phyloP scores from a whole-genome alignment of 306 rosid genomes.

The Rosa chinensis region DNA sequence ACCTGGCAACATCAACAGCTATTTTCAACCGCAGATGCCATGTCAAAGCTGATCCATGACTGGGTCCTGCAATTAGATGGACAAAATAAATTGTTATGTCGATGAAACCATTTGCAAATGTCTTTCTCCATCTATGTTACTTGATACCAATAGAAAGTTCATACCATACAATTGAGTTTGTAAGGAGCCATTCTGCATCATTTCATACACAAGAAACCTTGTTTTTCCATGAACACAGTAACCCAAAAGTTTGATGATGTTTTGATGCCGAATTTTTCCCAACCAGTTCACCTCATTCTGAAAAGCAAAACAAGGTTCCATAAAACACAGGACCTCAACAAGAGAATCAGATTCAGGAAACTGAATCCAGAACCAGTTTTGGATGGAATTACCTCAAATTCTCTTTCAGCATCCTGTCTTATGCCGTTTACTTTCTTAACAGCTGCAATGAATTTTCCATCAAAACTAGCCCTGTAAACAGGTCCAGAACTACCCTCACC shows the following conservation, averaged over 20 bases:
- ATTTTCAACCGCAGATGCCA: slow-evolving; percentile 83
- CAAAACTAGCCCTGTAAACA: slow-evolving; percentile 65
- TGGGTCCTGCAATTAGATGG: slow-evolving; percentile 53
- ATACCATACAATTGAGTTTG: slow-evolving; percentile 77
- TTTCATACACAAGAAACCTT: slow-evolving; percentile 77
- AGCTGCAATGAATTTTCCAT: slow-evolving; percentile 64
- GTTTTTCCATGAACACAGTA: slow-evolving; percentile 68
- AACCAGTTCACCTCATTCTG: slow-evolving; percentile 88
- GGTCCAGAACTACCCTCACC: slow-evolving; percentile 55
- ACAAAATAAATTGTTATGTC: slow-evolving; percentile 6
- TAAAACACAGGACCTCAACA: slow-evolving; percentile 16
- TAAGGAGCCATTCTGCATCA: slow-evolving; percentile 73
- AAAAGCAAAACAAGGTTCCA: slow-evolving; percentile 28
- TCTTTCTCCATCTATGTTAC: neutral
- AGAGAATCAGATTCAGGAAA: slow-evolving; percentile 6
- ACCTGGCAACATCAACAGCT: slow-evolving; percentile 85
- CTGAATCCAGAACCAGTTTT: slow-evolving; percentile 15
- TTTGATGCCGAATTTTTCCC: slow-evolving; percentile 79
- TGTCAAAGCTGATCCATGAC: slow-evolving; percentile 59
- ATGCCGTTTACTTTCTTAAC: slow-evolving; percentile 64
- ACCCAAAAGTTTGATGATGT: slow-evolving; percentile 75
- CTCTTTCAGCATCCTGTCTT: slow-evolving; percentile 53
- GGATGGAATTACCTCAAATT: slow-evolving; percentile 58
- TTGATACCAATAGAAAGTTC: slow-evolving; percentile 18
- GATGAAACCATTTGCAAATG: neutral